Percentiles rank a stretch among this genome's conserved stretches.
Evolutionary conservation across 139 green algal species (phyloP).

Genomic region (Marvania coccoides): DNA sequence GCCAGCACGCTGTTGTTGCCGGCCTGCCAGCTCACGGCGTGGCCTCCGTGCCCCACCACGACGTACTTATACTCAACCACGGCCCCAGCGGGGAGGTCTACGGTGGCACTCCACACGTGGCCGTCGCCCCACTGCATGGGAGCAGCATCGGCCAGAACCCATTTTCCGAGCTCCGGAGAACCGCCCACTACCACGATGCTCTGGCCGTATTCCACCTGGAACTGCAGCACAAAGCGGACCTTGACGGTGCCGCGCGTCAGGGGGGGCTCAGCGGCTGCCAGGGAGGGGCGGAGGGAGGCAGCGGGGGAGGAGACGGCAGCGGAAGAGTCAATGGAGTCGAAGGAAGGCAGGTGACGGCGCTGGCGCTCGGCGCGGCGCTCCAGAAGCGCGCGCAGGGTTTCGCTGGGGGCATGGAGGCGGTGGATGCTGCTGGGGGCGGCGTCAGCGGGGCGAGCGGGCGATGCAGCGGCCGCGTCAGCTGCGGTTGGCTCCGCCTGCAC

Average conservation of each 20-base stretch:
- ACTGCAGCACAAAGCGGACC: slow-evolving; percentile 36
- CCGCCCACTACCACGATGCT: slow-evolving; percentile 32
- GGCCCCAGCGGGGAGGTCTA: slow-evolving; percentile 24
- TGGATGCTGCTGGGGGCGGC: neutral
- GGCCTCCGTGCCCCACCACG: slow-evolving; percentile 24
- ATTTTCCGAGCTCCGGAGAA: slow-evolving; percentile 29
- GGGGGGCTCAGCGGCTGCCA: neutral
- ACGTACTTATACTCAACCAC: slow-evolving; percentile 56
- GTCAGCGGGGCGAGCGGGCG: no score
- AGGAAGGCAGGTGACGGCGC: neutral
- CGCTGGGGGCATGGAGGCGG: slow-evolving; percentile 12
- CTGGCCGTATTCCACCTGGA: slow-evolving; percentile 38
- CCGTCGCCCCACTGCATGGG: slow-evolving; percentile 37
- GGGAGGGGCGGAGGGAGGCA: neutral
- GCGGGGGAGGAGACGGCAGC: neutral
- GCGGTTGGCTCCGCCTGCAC: no score
- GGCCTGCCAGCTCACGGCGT: slow-evolving; percentile 38
- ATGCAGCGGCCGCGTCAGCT: no score
- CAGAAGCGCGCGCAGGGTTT: slow-evolving; percentile 4
- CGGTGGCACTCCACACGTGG: slow-evolving; percentile 28
- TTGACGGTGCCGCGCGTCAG: neutral
- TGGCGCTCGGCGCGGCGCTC: slow-evolving; percentile 14
- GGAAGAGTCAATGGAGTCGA: no score
- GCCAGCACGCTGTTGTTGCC: slow-evolving; percentile 56
- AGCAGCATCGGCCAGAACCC: slow-evolving; percentile 21